A percentile compares a stretch with the other conserved stretches of the same genome.
Evolutionary conservation across 768 basidiomycete species (phyloP).

Genomic region (Butyriboletus loyo): DNA sequence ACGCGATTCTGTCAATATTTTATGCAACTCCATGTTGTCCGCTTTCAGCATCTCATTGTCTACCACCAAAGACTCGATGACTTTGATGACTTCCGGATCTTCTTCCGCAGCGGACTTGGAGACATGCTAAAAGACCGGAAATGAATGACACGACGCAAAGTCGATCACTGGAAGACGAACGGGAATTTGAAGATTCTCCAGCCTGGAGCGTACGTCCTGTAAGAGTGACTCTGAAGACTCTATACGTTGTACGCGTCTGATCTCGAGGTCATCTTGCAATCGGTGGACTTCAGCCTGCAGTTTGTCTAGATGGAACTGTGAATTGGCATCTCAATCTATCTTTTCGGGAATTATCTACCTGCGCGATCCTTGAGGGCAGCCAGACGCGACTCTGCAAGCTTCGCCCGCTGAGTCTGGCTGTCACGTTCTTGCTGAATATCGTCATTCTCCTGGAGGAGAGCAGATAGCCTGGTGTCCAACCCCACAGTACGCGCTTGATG

Average conservation of each 20-base stretch:
- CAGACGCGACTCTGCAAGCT: constrained; percentile 64
- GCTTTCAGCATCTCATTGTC: constrained; percentile 82
- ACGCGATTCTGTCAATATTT: constrained; percentile 67
- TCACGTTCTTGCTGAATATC: constrained; percentile 84
- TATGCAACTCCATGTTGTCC: constrained; percentile 78
- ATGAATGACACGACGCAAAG: constrained; percentile 14
- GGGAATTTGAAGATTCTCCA: constrained; percentile 58
- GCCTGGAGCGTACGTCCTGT: constrained; percentile 58
- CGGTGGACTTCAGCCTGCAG: constrained; percentile 63
- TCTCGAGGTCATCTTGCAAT: constrained; percentile 62
- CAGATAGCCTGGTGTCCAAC: constrained; percentile 62
- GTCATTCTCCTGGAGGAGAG: constrained; percentile 71
- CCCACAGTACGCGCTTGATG: constrained; percentile 70
- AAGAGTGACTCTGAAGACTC: constrained; percentile 68
- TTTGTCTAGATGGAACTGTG: constrained; percentile 47
- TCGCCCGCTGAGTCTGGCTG: constrained; percentile 61
- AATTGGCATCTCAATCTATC: not conserved
- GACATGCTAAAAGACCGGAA: constrained; percentile 33
- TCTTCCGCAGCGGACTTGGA: constrained; percentile 38
- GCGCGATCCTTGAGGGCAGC: constrained; percentile 64
- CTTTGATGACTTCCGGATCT: constrained; percentile 58
- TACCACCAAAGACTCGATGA: constrained; percentile 81
- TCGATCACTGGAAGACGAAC: constrained; percentile 36
- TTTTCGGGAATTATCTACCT: constrained; percentile 36
- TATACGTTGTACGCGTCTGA: constrained; percentile 54